These are phyloP conservation scores for Singerocomus rubriflavus DNA, from an alignment of 1,284 basidiomycete species.

Conservation along the genomic window DNA sequence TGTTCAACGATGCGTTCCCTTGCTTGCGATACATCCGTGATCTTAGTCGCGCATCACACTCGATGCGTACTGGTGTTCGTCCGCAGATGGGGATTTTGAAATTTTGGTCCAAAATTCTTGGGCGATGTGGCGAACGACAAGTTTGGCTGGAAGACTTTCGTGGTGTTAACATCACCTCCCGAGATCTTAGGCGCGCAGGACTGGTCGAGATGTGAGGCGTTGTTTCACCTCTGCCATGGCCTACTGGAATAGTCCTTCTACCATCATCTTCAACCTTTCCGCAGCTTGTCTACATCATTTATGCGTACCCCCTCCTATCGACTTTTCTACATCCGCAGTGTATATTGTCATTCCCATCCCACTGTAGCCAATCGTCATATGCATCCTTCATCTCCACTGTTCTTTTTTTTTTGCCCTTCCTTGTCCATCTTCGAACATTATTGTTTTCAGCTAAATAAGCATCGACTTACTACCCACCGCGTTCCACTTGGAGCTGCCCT, in stretches of 20 bases:
- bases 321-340: conserved; percentile 22
- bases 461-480: conserved; percentile 1
- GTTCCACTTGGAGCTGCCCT: conserved; percentile 14
- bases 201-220: conserved; percentile 18
- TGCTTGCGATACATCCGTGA: conserved; percentile 59
- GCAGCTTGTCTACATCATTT: conserved; percentile 6
- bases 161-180: conserved; percentile 31
- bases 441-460: background rate
- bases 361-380: conserved; percentile 32
- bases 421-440: conserved; percentile 3
- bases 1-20: conserved; percentile 61
- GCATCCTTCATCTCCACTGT: conserved; percentile 22
- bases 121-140: conserved; percentile 30
- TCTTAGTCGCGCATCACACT: conserved; percentile 38
- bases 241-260: background rate
- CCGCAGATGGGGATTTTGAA: conserved; percentile 29
- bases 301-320: conserved; percentile 21
- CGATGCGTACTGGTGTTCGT: conserved; percentile 28
- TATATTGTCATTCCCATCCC: conserved; percentile 25
- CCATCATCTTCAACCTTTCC: background rate
- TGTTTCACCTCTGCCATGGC: background rate
- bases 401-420: background rate
- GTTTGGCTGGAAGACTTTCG: conserved; percentile 35
- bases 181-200: conserved; percentile 32
- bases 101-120: conserved; percentile 35